Conservation (phyloP, 768 basidiomycete species). For the Trametes sanguinea region DNA sequence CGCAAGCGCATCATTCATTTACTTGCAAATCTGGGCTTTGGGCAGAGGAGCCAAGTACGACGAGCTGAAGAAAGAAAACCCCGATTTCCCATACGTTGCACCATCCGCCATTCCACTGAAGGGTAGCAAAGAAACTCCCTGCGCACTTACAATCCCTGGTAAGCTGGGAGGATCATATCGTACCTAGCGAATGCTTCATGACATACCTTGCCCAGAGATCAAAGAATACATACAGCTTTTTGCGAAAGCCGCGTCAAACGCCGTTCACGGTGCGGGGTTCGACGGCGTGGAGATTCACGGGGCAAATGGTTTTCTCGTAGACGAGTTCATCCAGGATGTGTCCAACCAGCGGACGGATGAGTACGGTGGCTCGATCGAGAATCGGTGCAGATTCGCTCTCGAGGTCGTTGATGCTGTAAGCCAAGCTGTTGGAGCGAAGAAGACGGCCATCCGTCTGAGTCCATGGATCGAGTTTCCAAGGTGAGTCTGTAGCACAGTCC, state of each 20-base stretch:
- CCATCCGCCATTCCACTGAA: neutral
- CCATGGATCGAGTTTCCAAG: slow-evolving; percentile 37
- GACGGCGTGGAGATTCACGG: slow-evolving; percentile 29
- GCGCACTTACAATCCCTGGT: slow-evolving; percentile 28
- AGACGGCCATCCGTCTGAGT: slow-evolving; percentile 40
- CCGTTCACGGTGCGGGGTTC: slow-evolving; percentile 34
- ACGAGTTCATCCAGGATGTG: slow-evolving; percentile 42
- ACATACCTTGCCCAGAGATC: slow-evolving; percentile 24
- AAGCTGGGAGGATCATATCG: neutral
- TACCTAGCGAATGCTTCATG: neutral
- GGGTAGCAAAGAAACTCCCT: slow-evolving; percentile 15
- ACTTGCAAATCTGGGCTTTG: slow-evolving; percentile 56
- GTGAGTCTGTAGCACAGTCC: slow-evolving; percentile 15
- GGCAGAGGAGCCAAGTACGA: slow-evolving; percentile 42
- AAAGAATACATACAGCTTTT: slow-evolving; percentile 41
- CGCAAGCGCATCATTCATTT: slow-evolving; percentile 49
- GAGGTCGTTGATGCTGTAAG: slow-evolving; percentile 42
- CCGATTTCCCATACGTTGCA: neutral
- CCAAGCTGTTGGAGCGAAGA: slow-evolving; percentile 42
- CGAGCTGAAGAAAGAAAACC: slow-evolving; percentile 39
- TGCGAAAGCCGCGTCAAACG: slow-evolving; percentile 26
- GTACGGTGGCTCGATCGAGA: slow-evolving; percentile 50
- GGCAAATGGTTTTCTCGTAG: slow-evolving; percentile 33
- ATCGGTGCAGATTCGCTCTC: slow-evolving; percentile 44
- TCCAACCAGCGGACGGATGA: slow-evolving; percentile 46